Evolutionary conservation across 306 rosid genomes (phyloP).

Genomic region (Bauhinia variegata): DNA sequence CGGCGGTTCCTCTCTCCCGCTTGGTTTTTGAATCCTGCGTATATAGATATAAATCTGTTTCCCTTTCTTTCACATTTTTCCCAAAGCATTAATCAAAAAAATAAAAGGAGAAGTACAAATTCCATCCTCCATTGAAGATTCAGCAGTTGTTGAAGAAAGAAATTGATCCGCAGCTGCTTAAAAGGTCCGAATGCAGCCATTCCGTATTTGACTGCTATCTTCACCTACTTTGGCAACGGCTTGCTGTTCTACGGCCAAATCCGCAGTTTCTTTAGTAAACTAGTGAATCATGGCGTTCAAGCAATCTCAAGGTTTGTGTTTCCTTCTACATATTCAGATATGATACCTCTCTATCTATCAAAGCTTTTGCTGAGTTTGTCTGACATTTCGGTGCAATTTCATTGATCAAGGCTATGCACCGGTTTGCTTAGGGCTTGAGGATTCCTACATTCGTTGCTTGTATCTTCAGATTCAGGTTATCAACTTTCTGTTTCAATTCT

Average conservation of each 20-base stretch:
- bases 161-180: too few relatives aligned
- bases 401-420: slow-evolving; percentile 57
- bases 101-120: too few relatives aligned
- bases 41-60: background rate
- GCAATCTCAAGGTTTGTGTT: slow-evolving; percentile 53
- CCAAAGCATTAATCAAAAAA: too few relatives aligned
- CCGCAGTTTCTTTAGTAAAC: slow-evolving; percentile 58
- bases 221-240: slow-evolving; percentile 70
- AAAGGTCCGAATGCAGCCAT: slow-evolving; percentile 45
- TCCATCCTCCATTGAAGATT: too few relatives aligned
- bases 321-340: background rate
- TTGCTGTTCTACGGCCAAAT: slow-evolving; percentile 65
- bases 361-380: background rate
- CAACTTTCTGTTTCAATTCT: background rate
- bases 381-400: background rate
- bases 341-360: too few relatives aligned
- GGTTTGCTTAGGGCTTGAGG: slow-evolving; percentile 66
- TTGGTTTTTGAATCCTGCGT: too few relatives aligned
- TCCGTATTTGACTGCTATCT: slow-evolving; percentile 64
- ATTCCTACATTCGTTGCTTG: slow-evolving; percentile 57
- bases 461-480: slow-evolving; percentile 65
- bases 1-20: background rate
- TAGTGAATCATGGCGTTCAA: slow-evolving; percentile 47
- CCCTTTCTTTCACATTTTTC: background rate
- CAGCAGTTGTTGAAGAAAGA: too few relatives aligned